Percentiles rank a stretch among this genome's conserved stretches.
Conservation (phyloP, 176 grass and related monocot genomes). For the Triticum monococcum region DNA sequence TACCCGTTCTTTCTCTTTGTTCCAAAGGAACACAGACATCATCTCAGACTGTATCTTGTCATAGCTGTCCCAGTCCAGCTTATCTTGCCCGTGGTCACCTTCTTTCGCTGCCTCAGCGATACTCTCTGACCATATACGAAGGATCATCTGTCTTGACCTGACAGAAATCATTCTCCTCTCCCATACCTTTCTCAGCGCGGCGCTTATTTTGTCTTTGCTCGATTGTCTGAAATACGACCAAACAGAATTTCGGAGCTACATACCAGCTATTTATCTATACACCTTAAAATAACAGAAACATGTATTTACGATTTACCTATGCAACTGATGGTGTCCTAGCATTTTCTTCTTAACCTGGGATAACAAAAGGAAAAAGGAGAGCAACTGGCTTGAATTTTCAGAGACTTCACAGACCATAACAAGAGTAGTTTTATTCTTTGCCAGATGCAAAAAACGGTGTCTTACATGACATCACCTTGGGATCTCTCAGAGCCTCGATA, state of each 20-base stretch:
- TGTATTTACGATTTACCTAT: conserved; percentile 47
- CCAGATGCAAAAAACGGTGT: conserved; percentile 15
- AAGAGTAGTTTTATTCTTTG: background rate
- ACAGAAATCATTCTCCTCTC: conserved; percentile 47
- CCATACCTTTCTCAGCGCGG: conserved; percentile 57
- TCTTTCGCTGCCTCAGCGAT: conserved; percentile 66
- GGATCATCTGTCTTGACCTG: conserved; percentile 36
- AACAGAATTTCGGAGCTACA: too few relatives aligned
- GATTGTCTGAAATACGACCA: conserved; percentile 34
- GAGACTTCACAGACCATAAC: background rate
- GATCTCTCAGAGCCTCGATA: conserved; percentile 65
- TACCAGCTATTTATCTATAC: too few relatives aligned
- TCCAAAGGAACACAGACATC: conserved; percentile 36
- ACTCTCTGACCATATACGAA: conserved; percentile 53
- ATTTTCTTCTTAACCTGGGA: conserved; percentile 86
- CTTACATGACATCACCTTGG: conserved; percentile 99
- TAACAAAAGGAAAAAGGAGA: conserved; percentile 9
- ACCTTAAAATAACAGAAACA: too few relatives aligned
- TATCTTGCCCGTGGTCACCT: conserved; percentile 45
- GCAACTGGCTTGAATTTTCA: background rate
- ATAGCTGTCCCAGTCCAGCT: conserved; percentile 77
- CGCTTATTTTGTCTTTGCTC: conserved; percentile 72
- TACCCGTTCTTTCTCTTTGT: conserved; percentile 39
- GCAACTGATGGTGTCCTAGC: conserved; percentile 51
- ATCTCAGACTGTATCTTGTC: conserved; percentile 56